Base-by-base conservation (phyloP, 2,329 filamentous ascomycete species). In the Sporothrix schenckii region DNA sequence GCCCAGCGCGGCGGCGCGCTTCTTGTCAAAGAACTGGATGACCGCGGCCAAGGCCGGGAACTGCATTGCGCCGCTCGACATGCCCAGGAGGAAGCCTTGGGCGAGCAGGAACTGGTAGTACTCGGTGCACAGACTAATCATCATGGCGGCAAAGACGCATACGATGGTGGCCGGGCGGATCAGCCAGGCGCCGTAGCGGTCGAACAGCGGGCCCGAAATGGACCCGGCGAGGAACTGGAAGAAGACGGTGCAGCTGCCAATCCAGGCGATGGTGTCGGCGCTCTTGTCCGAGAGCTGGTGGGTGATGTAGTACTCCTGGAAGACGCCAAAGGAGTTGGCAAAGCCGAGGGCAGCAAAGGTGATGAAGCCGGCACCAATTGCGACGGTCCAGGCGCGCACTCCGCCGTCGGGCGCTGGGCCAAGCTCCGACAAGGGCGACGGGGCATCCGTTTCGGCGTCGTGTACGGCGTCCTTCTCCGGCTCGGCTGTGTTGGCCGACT, bases 161-260 rank as follows among this genome's bases (percentile, higher is more conserved):
- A 84, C 82, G 68, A 86, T 78, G 76, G 86, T 85, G 76, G 86
- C 84, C 71, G 86, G 80, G 2, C 87, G 78, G 75, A 86, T 85
- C 73, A 81, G 79, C 76, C 74, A 77, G 50, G 76, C 74, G 14
- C 82, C 81, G 66, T 78, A 80, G 6, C 80, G 79, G 76, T 81
- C 79, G 68, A 80, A 80, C 16, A 80, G 63, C 5, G 79, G 77
- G 7, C 80, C 79, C 1, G 75, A 73, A 3, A 80, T 50, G 5
- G 72, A 70, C 5, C 77, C 79, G 7, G 72, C 67, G 5, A 75
- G 27, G 41, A 80, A 78, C 66, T 77, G 74, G 27, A 79, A 75
- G 69, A 78, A 80, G 0, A 72, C 71, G 10, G 74, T 71, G 11
- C 77, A 78, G 60, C n/a, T 79, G 78, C 85, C 85, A 47, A 81